Conservation (phyloP, 169 alveolate genomes). For the Cryptosporidium parvum region DNA sequence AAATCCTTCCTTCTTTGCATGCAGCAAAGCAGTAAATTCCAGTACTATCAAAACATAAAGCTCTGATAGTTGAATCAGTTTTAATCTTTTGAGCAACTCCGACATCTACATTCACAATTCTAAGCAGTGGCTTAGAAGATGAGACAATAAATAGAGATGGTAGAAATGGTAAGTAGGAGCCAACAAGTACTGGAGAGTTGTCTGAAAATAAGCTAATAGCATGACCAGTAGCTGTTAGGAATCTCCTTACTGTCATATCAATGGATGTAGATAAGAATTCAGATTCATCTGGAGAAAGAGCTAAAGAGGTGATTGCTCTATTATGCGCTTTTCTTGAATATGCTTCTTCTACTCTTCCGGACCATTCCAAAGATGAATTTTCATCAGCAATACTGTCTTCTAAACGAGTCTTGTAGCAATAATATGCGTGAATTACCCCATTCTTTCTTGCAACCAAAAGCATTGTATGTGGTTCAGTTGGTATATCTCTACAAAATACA, state of each 20-base stretch:
- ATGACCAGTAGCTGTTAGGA: slow-evolving; percentile 87
- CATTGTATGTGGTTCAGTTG: slow-evolving; percentile 82
- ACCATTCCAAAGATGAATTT: slow-evolving; percentile 78
- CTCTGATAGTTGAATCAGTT: slow-evolving; percentile 85
- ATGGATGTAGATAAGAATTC: slow-evolving; percentile 85
- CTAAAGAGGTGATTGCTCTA: slow-evolving; percentile 85
- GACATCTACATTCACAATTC: slow-evolving; percentile 85
- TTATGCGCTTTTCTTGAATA: slow-evolving; percentile 80
- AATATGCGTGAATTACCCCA: slow-evolving; percentile 83
- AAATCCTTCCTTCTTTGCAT: slow-evolving; percentile 84
- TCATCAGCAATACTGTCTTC: slow-evolving; percentile 31
- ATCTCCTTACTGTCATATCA: slow-evolving; percentile 88
- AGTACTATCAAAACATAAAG: slow-evolving; percentile 86
- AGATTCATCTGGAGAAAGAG: slow-evolving; percentile 85
- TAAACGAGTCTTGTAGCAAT: slow-evolving; percentile 81
- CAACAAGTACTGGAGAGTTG: slow-evolving; percentile 86
- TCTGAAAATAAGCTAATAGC: slow-evolving; percentile 86
- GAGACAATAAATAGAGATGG: slow-evolving; percentile 85
- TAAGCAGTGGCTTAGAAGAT: slow-evolving; percentile 84
- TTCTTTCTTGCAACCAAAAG: slow-evolving; percentile 88
- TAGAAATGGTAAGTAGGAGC: slow-evolving; percentile 83
- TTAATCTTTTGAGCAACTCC: slow-evolving; percentile 87
- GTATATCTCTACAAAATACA: slow-evolving; percentile 84
- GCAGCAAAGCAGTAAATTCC: slow-evolving; percentile 87
- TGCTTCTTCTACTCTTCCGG: slow-evolving; percentile 79